Base-by-base conservation (phyloP, 192 early-diverging fungal genomes). In the Coemansia erecta region DNA sequence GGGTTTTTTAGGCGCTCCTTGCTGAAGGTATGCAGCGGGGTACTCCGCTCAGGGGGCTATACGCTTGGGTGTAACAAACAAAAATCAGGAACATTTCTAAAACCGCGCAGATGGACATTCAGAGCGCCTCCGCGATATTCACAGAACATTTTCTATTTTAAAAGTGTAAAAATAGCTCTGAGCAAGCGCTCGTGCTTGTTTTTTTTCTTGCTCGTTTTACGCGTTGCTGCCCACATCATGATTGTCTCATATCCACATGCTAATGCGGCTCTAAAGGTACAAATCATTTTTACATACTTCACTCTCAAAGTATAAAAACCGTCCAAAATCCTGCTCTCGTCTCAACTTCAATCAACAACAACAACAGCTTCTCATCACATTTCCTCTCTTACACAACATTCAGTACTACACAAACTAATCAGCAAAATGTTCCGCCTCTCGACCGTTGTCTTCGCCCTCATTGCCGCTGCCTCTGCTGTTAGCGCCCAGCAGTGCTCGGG, bases 401-500 rank as follows among this genome's bases (percentile, higher is more conserved):
- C 14, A 12, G 35, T 37, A 37, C 35, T 37, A 37, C 35, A 37
- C 6, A 5, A 37, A 9, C 35, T 11, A 37, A 37, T 37, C 10
- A 9, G 0, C 26, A 51, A 26, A 51, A 51, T 51, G 49, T 23
- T 60, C 41, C 43, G 58, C 28, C 56, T 58, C 21, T 37, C 53
- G 17, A 35, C 58, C 23, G 41, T 58, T 26, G 21, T 43, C 54
- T 43, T 46, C 50, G 39, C 43, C 46, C 47, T 45, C 39, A 51
- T 51, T 11, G 49, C 49, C 23, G 49, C 49, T 51, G 26, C 49
- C 14, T 28, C 49, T 9, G 64, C 61, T 18, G 37, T 37, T 56
- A 51, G 66, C 53, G 22, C 39, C 33, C 47, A 37, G 63, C 66
- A 41, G 10, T 77, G 74, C 65, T 50, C 60, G 0, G 74, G 74